Evolutionary conservation across 345 rosid species (phyloP), one percentile per base, ranked within the genome.

Genomic region (Sonneratia caseolaris): DNA sequence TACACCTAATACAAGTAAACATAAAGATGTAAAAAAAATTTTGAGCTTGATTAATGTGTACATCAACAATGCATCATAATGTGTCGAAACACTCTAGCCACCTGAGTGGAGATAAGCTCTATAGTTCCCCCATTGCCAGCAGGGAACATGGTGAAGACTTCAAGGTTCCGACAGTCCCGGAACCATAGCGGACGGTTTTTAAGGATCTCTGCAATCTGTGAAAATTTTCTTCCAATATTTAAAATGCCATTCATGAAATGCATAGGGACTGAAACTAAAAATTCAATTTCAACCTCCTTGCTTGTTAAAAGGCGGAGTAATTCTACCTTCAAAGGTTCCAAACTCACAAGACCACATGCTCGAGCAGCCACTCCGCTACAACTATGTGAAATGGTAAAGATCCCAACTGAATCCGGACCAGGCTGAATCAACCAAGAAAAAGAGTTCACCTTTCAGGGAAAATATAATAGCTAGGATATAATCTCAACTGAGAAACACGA

Each of bases 371-470:
- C 99, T 75, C 99, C 99, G 83, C 90, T 88, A 74, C 99, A 90
- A 81, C 97, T 89, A 84, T 90, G 98, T 71, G 99, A 92, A 82
- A 96, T 96, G 78, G 99, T 94, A 91, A 92, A 90, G 80, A 95
- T 95, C 83, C 99, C 99, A 92, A 92, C 98, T 81, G 96, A 96
- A 90, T 96, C 99, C 98, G 99, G 99, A 96, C 99, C 99, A 96
- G 99, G 99, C 99, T 92, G 83, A 68, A 69, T 27, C 35, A 57
- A 68, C 70, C 2, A 47, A 47, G 2, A 70, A 12, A 66, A 62
- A 45, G 21, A 42, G 45, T 4, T 42, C 2, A 42, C 45, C 2
- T 42, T 42, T 2, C 10, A 9, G 15, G 65, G 32, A n/a, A 65
- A 10, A 51, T n/a, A 69, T 4, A 37, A 3, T 57, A 27, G 19